These are phyloP conservation scores for Neofusicoccum sp. DNA, from an alignment of 2,329 filamentous ascomycete genomes.

Conservation along the genomic window DNA sequence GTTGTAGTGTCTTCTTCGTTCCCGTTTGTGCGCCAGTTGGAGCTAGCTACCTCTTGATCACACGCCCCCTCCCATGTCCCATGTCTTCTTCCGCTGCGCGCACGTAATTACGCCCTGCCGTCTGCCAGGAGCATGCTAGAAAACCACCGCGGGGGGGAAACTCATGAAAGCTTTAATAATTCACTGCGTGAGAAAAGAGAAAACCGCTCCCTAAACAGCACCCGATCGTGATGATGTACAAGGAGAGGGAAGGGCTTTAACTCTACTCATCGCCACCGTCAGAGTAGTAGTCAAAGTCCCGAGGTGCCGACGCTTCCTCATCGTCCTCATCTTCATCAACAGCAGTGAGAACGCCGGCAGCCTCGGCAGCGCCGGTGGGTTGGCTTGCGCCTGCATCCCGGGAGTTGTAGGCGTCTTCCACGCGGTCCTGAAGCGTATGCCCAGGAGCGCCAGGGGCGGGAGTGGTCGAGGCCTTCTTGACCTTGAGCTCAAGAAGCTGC, in stretches of 20 bases:
- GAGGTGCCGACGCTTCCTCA: conserved; percentile 70
- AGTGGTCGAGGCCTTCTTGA: conserved; percentile 69
- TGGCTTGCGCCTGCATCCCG: conserved; percentile 31
- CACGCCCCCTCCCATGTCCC: background rate
- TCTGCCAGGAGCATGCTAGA: background rate
- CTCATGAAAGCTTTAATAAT: background rate
- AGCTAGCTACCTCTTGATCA: background rate
- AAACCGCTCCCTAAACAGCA: background rate
- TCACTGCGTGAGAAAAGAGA: background rate
- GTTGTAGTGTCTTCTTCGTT: background rate
- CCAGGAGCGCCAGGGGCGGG: conserved; percentile 48
- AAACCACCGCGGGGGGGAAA: background rate
- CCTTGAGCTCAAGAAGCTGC: conserved; percentile 83
- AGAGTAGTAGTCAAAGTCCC: conserved; percentile 78
- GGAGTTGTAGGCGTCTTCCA: conserved; percentile 26
- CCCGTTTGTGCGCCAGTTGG: background rate
- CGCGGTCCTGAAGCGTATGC: conserved; percentile 34
- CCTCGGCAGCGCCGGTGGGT: conserved; percentile 64
- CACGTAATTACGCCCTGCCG: background rate
- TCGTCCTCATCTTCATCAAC: conserved; percentile 83
- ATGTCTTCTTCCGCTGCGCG: background rate
- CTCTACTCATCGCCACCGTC: conserved; percentile 53
- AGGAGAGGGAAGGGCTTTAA: background rate
- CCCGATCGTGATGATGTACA: conserved; percentile 13
- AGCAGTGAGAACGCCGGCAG: conserved; percentile 79